These are phyloP conservation scores for Ilyonectria sp. DNA, from an alignment of 2,329 filamentous ascomycete genomes.

Conservation along the genomic window DNA sequence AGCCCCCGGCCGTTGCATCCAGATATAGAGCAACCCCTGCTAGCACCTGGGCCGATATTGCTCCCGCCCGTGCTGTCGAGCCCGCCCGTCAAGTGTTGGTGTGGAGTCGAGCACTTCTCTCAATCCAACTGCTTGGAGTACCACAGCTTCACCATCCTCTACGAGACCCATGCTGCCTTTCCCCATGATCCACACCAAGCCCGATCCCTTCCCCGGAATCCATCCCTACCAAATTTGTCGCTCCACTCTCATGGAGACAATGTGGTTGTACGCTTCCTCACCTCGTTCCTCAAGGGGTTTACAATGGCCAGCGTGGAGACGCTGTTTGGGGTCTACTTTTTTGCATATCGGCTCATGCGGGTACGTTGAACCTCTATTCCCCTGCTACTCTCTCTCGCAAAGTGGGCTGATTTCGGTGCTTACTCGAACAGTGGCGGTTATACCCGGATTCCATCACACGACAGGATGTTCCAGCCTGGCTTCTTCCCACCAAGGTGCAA, in stretches of 20 bases:
- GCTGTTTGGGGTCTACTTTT: conserved; percentile 44
- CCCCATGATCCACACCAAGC: conserved; percentile 38
- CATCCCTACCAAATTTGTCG: conserved; percentile 41
- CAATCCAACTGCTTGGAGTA: conserved; percentile 45
- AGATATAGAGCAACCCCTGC: conserved; percentile 22
- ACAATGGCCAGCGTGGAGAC: conserved; percentile 43
- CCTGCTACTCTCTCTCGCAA: neutral
- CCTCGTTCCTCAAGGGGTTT: conserved; percentile 44
- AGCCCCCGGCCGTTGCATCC: conserved; percentile 3
- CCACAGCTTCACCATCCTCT: conserved; percentile 44
- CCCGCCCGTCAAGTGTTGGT: conserved; percentile 44
- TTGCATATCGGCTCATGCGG: conserved; percentile 44
- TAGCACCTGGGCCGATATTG: conserved; percentile 19
- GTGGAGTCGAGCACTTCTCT: conserved; percentile 44
- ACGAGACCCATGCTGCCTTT: conserved; percentile 44
- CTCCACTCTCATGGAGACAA: conserved; percentile 44
- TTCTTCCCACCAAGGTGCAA: conserved; percentile 43
- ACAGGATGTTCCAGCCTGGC: conserved; percentile 40
- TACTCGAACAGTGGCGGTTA: conserved; percentile 40
- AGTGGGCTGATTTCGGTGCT: neutral
- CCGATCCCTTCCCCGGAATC: conserved; percentile 42
- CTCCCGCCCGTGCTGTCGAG: conserved; percentile 32
- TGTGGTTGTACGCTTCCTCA: conserved; percentile 40
- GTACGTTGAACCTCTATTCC: conserved; percentile 26
- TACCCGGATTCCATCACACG: conserved; percentile 43